Conservation (phyloP, 2,329 filamentous ascomycete genomes). For the Cladosporium sp. region DNA sequence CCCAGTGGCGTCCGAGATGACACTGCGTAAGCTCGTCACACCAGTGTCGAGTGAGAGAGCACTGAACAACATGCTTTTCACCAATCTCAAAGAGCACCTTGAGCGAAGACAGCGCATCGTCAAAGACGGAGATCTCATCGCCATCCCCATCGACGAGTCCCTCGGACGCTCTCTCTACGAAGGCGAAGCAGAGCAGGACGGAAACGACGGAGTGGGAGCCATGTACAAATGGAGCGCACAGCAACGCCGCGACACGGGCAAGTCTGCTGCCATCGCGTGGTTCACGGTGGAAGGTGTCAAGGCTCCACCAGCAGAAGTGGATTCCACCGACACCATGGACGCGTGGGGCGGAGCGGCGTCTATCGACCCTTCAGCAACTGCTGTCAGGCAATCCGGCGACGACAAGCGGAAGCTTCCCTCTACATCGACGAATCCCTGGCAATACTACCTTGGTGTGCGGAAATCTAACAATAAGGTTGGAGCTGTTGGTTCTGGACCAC, state of each 20-base stretch:
- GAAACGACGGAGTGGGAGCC: constrained; percentile 33
- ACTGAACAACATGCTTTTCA: constrained; percentile 78
- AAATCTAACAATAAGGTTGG: constrained; percentile 51
- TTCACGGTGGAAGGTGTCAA: constrained; percentile 78
- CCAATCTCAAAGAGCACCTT: constrained; percentile 83
- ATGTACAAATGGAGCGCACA: constrained; percentile 14
- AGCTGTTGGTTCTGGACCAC: constrained; percentile 15
- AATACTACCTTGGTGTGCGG: constrained; percentile 78
- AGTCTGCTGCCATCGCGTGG: constrained; percentile 64
- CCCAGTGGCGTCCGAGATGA: constrained; percentile 68
- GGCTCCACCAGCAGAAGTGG: constrained; percentile 38
- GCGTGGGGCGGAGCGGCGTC: constrained; percentile 81
- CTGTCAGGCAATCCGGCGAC: constrained; percentile 86
- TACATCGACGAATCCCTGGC: constrained; percentile 71
- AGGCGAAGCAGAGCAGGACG: constrained; percentile 63
- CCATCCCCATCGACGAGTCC: constrained; percentile 79
- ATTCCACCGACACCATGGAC: constrained; percentile 58
- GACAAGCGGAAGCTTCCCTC: constrained; percentile 75
- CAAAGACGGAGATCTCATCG: constrained; percentile 80
- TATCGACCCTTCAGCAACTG: constrained; percentile 79
- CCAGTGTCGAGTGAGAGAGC: constrained; percentile 80
- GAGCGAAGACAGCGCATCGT: constrained; percentile 75
- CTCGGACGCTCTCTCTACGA: constrained; percentile 78
- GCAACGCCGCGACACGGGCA: background rate
- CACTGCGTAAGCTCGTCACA: constrained; percentile 79